Evolutionary conservation across 1,284 basidiomycete species (phyloP), one percentile per base, ranked within the genome.

Genomic region (Pholiota adiposa): DNA sequence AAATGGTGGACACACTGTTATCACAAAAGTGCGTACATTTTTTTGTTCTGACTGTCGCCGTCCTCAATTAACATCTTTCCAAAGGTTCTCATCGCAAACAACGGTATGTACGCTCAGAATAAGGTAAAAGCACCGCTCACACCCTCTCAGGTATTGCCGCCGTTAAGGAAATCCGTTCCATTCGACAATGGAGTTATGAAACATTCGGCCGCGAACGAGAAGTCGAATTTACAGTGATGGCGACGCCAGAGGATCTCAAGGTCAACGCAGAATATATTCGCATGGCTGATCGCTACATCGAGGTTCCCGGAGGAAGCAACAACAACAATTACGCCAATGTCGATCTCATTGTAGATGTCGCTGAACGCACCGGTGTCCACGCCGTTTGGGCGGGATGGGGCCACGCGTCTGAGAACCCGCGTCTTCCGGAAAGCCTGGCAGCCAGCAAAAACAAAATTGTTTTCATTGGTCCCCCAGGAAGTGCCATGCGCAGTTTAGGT

Each of bases 251-350:
- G 75, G 97, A 99, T 80, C 81, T 98, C 65, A 94, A 95, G 73
- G 96, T 98, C 77, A 99, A 99, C 72, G 97, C 97, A 43, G 97
- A 99, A 75, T 99, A 99, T 79, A 99, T 99, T 76, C 93, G 97
- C 67, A 99, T 99, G 97, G 97, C 97, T 34, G 97, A 99, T 77
- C 90, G 96, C 71, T 99, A 97, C 74, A 93, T 99, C 69, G 97
- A 99, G 78, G 97, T 99, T 6, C 97, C 97, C 23, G 97, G 97
- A 67, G 97, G 97, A 63, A 87, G 90, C 51, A 99, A 99, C 78
- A 99, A 99, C 84, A 97, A 99, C 85, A 99, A 99, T 79, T 99
- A 99, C 74, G 97, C 97, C 69, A 99, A 99, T 74, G 97, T 99
- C 69, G 97, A 99, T 74, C 90, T 98, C 70, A 99, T 99, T 70